Conservation (phyloP, 495 filamentous ascomycete species). For the Podospora pseudoanserina region DNA sequence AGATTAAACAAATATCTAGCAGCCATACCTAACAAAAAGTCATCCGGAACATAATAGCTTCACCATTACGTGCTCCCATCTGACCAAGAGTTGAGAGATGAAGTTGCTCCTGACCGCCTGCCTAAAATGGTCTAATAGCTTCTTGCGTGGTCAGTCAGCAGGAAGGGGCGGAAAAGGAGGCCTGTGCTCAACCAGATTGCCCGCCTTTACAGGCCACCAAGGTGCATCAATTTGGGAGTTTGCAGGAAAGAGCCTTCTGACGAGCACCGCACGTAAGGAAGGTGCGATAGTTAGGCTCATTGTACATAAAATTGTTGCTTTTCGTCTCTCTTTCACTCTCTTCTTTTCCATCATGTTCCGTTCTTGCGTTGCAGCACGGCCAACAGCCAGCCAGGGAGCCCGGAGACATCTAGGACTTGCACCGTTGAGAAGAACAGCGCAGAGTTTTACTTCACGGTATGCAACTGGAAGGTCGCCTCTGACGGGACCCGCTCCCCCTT, state of each 20-base stretch:
- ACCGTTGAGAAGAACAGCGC: conserved; percentile 13
- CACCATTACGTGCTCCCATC: too few species aligned
- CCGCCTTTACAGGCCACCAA: background rate
- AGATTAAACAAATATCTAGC: too few species aligned
- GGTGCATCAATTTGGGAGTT: conserved; percentile 1
- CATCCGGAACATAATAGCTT: too few species aligned
- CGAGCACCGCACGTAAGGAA: conserved; percentile 17
- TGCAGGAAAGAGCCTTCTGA: conserved; percentile 13
- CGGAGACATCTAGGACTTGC: conserved; percentile 16
- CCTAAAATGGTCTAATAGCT: conserved; percentile 7
- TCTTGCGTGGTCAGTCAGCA: conserved; percentile 1
- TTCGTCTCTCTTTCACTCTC: conserved; percentile 4
- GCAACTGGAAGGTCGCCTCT: background rate
- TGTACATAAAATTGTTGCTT: conserved; percentile 17
- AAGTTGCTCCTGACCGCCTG: conserved; percentile 20
- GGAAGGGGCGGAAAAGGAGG: background rate
- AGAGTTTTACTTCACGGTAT: conserved; percentile 29
- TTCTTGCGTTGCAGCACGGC: conserved; percentile 17
- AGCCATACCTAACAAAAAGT: too few species aligned
- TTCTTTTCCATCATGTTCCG: conserved; percentile 30
- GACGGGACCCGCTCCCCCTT: conserved; percentile 6
- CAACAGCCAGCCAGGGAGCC: conserved; percentile 26
- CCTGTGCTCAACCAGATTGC: background rate
- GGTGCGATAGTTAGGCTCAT: conserved; percentile 25
- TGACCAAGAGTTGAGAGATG: too few species aligned